phyloP scores from a whole-genome alignment of 768 basidiomycete species.

The Coprinopsis sp. region DNA sequence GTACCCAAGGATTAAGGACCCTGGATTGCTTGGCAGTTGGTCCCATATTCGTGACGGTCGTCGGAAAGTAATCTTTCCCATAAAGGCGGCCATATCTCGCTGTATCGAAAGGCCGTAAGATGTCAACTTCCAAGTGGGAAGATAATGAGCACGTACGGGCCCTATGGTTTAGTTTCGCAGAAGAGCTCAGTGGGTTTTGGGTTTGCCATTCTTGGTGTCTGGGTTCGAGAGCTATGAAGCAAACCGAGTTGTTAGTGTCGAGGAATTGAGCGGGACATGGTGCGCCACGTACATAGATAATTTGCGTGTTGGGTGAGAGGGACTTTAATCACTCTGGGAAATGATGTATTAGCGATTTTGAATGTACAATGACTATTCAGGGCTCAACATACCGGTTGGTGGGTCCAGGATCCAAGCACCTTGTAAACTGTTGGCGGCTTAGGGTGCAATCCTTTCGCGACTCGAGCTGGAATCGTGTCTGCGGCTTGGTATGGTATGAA shows the following conservation, averaged over 20 bases:
- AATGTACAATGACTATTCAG: conserved; percentile 2
- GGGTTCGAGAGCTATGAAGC: conserved; percentile 34
- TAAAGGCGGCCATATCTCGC: conserved; percentile 59
- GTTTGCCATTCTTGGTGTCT: conserved; percentile 57
- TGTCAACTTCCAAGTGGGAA: background rate
- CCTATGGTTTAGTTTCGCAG: conserved; percentile 50
- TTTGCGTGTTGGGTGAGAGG: conserved; percentile 57
- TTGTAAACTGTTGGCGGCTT: conserved; percentile 68
- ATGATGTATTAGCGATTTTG: background rate
- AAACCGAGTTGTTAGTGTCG: background rate
- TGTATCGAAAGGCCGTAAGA: conserved; percentile 7
- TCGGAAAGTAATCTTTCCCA: conserved; percentile 52
- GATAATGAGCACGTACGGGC: conserved; percentile 25
- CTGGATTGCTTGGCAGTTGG: conserved; percentile 74
- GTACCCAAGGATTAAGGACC: conserved; percentile 63
- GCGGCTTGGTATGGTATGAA: conserved; percentile 30
- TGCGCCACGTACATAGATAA: conserved; percentile 41
- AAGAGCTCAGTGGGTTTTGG: conserved; percentile 53
- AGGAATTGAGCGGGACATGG: background rate
- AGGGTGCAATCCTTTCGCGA: conserved; percentile 43
- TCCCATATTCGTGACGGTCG: conserved; percentile 74
- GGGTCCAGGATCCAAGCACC: conserved; percentile 42
- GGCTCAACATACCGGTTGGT: conserved; percentile 49
- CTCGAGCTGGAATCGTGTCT: conserved; percentile 41
- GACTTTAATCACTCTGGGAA: conserved; percentile 52